Percentiles rank a stretch among this genome's conserved stretches.
phyloP scores from a whole-genome alignment of 768 basidiomycete species.

The Coprinopsis strossmayeri region DNA sequence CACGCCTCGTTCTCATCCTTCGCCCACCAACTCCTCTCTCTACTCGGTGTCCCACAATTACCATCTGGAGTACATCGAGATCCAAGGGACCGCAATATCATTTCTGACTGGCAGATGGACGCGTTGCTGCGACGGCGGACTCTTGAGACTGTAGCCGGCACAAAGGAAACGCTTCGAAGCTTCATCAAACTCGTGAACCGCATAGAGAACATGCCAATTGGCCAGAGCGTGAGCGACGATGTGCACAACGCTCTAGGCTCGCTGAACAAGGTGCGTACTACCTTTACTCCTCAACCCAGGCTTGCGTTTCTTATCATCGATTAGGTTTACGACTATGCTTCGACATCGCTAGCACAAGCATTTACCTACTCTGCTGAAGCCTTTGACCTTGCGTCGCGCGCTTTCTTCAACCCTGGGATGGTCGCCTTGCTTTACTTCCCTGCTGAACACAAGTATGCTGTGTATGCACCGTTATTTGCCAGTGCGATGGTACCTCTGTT shows the following conservation, averaged over 20 bases:
- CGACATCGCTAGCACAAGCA: constrained; percentile 34
- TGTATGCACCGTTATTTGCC: constrained; percentile 93
- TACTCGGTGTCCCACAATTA: constrained; percentile 74
- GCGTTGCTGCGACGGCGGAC: constrained; percentile 66
- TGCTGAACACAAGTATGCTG: constrained; percentile 94
- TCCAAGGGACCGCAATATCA: constrained; percentile 17
- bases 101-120: constrained; percentile 79
- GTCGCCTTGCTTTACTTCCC: constrained; percentile 95
- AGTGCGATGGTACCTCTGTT: constrained; percentile 81
- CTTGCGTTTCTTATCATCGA: neutral
- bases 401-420: constrained; percentile 98
- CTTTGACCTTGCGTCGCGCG: constrained; percentile 62
- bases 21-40: constrained; percentile 60
- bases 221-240: constrained; percentile 65
- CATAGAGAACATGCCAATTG: constrained; percentile 91
- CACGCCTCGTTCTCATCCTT: constrained; percentile 56
- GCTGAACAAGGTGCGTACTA: constrained; percentile 57
- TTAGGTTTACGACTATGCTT: constrained; percentile 34
- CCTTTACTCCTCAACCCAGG: neutral
- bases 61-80: constrained; percentile 41
- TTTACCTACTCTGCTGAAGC: constrained; percentile 60
- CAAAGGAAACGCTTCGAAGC: constrained; percentile 71
- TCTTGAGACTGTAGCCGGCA: constrained; percentile 59
- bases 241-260: constrained; percentile 64
- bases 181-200: constrained; percentile 80